Base-by-base conservation (phyloP, 306 rosid species). In the Crotalaria pallida region DNA sequence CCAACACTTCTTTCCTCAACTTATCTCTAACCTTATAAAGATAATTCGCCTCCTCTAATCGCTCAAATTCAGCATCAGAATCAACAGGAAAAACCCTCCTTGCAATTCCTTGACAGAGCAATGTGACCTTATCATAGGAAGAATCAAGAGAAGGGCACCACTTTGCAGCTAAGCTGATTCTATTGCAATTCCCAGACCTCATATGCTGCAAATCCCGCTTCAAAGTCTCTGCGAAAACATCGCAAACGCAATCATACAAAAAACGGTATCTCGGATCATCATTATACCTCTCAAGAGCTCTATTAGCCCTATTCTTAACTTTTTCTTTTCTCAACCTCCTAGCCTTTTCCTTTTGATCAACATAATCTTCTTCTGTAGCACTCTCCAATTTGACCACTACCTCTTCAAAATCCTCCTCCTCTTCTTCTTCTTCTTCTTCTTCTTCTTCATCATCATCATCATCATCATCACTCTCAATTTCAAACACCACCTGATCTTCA, bases 51-150 rank as follows among this genome's bases (percentile, higher is more conserved):
- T 55, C 65, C 41, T 69, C 75, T 12, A 69, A 21, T 0, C 53
- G 55, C 65, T 55, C 55, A 7, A 55, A 69, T 26, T 55, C 75
- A 13, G 43, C 15, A 6, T 40, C 41, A 21, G 22, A 40, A 11
- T 69, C 65, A 5, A 18, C 5, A 4, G 65, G 62, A 6, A 55
- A 69, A 24, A 69, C 52, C 43, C 65, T 58, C 65, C 41, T 55
- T 9, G 74, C 65, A 69, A 69, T 69, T 12, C 74, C 65, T n/a
- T 55, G 43, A 8, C 75, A 69, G 8, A 69, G 2, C 65, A 69
- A 16, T 17, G 60, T 22, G 12, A 18, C 16, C 12, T 24, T 38
- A 31, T 69, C 75, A 31, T 38, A 69, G 1, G 75, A 40, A 2
- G 44, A 69, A 40, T 69, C 75, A 9, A 55, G 23, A 0, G 55